Percentiles rank a stretch among this genome's conserved stretches.
Evolutionary conservation across 2,329 filamentous ascomycete genomes (phyloP).

Genomic region (Aureobasidium sp.): DNA sequence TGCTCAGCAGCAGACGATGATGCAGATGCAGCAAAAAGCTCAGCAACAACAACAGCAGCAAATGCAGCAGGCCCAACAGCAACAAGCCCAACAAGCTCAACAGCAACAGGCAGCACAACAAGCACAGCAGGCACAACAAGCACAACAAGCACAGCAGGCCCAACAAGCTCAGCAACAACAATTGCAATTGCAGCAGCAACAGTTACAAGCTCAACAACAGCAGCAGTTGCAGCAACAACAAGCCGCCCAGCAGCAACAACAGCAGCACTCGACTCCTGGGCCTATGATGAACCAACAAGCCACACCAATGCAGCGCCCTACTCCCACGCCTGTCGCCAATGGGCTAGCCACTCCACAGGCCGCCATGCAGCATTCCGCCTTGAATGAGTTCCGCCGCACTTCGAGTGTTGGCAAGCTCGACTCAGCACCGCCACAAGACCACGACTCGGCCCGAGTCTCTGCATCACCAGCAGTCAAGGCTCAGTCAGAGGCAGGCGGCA

Average conservation of each 20-base stretch:
- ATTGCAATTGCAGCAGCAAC: conserved; percentile 16
- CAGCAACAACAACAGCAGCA: conserved; percentile 19
- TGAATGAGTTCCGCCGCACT: conserved; percentile 25
- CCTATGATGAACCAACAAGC: conserved; percentile 23
- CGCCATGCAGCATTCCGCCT: conserved; percentile 27
- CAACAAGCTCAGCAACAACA: conserved; percentile 1
- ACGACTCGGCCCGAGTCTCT: background rate
- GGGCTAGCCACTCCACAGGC: conserved; percentile 32
- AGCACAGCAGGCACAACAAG: conserved; percentile 2
- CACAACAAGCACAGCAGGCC: conserved; percentile 3
- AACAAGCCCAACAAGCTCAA: background rate
- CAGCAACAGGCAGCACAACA: background rate
- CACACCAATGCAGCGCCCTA: conserved; percentile 33
- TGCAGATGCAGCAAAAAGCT: conserved; percentile 23
- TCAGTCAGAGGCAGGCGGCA: conserved; percentile 9
- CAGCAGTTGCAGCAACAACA: conserved; percentile 1
- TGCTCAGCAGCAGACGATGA: conserved; percentile 18
- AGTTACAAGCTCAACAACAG: conserved; percentile 10
- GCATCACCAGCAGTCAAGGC: conserved; percentile 12
- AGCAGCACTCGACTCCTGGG: background rate
- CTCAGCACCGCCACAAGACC: conserved; percentile 4
- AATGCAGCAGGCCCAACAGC: conserved; percentile 15
- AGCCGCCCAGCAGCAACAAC: background rate
- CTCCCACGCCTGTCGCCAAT: conserved; percentile 17
- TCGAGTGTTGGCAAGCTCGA: conserved; percentile 14